A percentile compares a stretch with the other conserved stretches of the same genome.
Conservation (phyloP, 2,329 filamentous ascomycete genomes). For the Didymella glomerata region DNA sequence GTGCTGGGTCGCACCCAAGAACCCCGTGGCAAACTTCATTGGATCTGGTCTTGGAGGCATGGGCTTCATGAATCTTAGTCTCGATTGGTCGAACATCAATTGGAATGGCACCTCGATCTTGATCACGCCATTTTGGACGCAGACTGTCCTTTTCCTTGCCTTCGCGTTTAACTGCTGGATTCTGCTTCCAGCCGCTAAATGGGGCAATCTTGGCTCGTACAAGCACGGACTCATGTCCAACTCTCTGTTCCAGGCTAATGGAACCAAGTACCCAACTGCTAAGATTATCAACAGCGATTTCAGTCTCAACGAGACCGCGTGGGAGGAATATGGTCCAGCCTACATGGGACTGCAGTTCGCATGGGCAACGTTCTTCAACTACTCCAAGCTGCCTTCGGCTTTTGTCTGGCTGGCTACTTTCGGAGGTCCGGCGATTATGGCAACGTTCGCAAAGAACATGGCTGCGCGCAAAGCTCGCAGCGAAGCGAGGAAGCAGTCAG, state of each 20-base stretch:
- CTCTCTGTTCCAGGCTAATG: conserved; percentile 60
- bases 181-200: conserved; percentile 66
- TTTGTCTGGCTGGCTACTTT: conserved; percentile 68
- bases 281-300: conserved; percentile 55
- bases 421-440: conserved; percentile 59
- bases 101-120: conserved; percentile 53
- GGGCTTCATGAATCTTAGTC: conserved; percentile 66
- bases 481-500: conserved; percentile 48
- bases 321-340: conserved; percentile 61
- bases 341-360: conserved; percentile 66
- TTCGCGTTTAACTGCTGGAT: conserved; percentile 67
- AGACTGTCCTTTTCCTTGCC: conserved; percentile 63
- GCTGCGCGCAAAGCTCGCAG: conserved; percentile 22
- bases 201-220: conserved; percentile 62
- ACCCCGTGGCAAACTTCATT: conserved; percentile 66
- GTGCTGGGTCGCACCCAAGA: conserved; percentile 69
- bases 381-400: conserved; percentile 66
- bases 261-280: conserved; percentile 57
- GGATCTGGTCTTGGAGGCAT: conserved; percentile 69
- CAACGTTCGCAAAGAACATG: conserved; percentile 53
- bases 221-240: conserved; percentile 67
- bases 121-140: conserved; percentile 67
- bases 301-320: conserved; percentile 60
- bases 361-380: conserved; percentile 69
- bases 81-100: conserved; percentile 70